Evolutionary conservation across 108 stramenopile species (phyloP).

Genomic region (Cylindrotheca fusiformis): DNA sequence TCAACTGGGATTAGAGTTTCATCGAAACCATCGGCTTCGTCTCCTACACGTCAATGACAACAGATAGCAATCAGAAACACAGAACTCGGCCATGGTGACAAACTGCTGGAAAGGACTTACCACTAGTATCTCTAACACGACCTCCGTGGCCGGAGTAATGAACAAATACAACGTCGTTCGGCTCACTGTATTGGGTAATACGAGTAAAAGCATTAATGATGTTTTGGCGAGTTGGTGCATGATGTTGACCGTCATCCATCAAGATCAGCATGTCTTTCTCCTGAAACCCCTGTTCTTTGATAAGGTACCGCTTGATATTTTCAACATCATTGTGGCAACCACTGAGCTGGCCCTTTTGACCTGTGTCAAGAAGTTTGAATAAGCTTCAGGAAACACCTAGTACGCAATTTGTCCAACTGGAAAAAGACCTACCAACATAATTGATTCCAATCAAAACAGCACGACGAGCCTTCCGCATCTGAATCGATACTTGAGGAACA

Average conservation of each 20-base stretch:
- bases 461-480: slow-evolving; percentile 40
- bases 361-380: background rate
- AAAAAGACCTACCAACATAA: slow-evolving; percentile 57
- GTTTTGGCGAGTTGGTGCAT: slow-evolving; percentile 63
- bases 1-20: slow-evolving; percentile 90
- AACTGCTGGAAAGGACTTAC: slow-evolving; percentile 11
- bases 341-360: slow-evolving; percentile 73
- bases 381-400: no score
- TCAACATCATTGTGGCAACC: slow-evolving; percentile 55
- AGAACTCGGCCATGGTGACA: background rate
- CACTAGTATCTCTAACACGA: slow-evolving; percentile 50
- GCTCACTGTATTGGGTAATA: slow-evolving; percentile 62
- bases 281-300: slow-evolving; percentile 73
- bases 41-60: no score
- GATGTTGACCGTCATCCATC: slow-evolving; percentile 86
- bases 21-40: slow-evolving; percentile 35
- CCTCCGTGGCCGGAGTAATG: slow-evolving; percentile 86
- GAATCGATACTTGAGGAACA: slow-evolving; percentile 24
- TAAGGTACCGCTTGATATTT: slow-evolving; percentile 85
- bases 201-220: slow-evolving; percentile 78
- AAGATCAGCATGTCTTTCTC: slow-evolving; percentile 78
- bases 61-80: background rate
- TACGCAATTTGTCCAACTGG: no score
- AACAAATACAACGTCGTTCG: slow-evolving; percentile 77
- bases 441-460: slow-evolving; percentile 91